These are phyloP conservation scores for Gracilaria domingensis DNA, from an alignment of 23 red algal species.

Conservation along the genomic window DNA sequence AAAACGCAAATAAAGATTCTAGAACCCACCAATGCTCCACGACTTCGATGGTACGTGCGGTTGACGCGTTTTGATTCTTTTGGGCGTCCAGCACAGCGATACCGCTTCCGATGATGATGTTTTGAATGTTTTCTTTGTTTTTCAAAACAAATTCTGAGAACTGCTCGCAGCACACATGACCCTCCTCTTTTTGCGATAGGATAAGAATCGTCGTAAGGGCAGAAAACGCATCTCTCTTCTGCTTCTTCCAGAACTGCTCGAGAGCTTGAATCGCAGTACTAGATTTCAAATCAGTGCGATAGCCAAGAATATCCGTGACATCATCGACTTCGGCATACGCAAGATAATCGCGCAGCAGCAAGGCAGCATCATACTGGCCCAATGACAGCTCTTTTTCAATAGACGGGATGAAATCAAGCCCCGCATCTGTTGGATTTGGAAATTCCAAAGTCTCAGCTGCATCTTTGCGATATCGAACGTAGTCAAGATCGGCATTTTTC, in stretches of 20 bases:
- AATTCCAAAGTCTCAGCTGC: background rate
- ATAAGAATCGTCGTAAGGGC: conserved; percentile 42
- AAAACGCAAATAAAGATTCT: conserved; percentile 58
- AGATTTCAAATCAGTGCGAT: conserved; percentile 15
- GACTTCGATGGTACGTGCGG: background rate
- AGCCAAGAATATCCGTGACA: conserved; percentile 35
- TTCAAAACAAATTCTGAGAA: conserved; percentile 29
- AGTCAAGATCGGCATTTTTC: background rate
- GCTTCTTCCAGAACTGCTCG: conserved; percentile 48
- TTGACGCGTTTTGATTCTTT: background rate
- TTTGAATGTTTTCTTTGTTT: conserved; percentile 10
- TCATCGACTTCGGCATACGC: conserved; percentile 21
- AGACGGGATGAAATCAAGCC: conserved; percentile 42
- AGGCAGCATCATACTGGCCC: conserved; percentile 40
- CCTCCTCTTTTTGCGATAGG: conserved; percentile 4
- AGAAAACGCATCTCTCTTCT: conserved; percentile 49
- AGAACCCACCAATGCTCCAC: conserved; percentile 31
- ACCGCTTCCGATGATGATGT: conserved; percentile 16
- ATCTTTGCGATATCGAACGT: conserved; percentile 34
- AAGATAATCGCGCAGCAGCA: conserved; percentile 59
- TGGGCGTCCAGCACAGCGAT: background rate
- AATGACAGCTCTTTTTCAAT: conserved; percentile 32
- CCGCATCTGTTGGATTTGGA: conserved; percentile 54
- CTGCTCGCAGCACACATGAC: conserved; percentile 11
- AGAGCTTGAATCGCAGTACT: conserved; percentile 19